Evolutionary conservation across 768 basidiomycete genomes (phyloP), one percentile per base, ranked within the genome.

Genomic region (Xerocomellus amylosporus): DNA sequence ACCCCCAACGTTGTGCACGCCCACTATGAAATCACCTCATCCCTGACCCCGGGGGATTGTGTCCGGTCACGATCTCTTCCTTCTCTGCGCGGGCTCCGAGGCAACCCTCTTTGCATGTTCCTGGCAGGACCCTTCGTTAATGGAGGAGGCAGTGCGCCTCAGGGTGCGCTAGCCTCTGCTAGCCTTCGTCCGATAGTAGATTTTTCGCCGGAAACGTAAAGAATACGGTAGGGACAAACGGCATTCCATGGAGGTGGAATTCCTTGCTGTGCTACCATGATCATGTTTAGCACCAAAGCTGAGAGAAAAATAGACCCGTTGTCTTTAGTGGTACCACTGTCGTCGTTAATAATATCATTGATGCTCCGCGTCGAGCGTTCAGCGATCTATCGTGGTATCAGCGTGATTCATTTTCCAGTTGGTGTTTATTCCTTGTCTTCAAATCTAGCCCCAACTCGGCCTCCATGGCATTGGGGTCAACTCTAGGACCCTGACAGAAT

Each of bases 11-110:
- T 40, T 30, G 51, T 53, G 39, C 38, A 39, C 24, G 24, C 24
- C 24, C 24, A 24, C 24, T 24, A 49, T 50, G 50, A 30, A 47
- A 69, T 68, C 63, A 65, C 62, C 56, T 67, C 64, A 69, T 56
- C 46, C 17, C 37, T 60, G 53, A 58, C 49, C 59, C 60, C 56
- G 60, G 56, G 34, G 36, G 40, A 46, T 31, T 12, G 37, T 17
- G 8, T 54, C 46, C 22, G 40, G 22, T 51, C 49, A 50, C 17
- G 49, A 47, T 48, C 36, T 30, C 14, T 49, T 38, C 19, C 48
- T 58, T 56, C 54, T 51, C n/a, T 58, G 68, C 68, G 68, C 68
- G 68, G 70, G 22, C 42, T 68, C 68, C 70, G 68, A 69, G 68
- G 70, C 49, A 49, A 59, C 63, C 46, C 50, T 54, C 57, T 47